phyloP scores from a whole-genome alignment of 805 yeast genomes.

The Kazachstania psychrophila region DNA sequence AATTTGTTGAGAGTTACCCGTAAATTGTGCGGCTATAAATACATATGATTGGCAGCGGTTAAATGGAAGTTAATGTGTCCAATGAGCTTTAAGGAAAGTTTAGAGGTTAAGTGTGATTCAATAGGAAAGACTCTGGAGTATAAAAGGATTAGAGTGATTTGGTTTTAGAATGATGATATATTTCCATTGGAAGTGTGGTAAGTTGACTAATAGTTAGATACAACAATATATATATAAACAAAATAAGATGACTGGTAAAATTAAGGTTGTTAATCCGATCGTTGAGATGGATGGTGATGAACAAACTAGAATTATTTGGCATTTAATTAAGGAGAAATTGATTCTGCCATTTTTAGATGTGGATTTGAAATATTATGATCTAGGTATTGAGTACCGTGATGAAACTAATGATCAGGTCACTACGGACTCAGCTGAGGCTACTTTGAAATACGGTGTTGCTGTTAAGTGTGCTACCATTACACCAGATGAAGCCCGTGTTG shows the following conservation, averaged over 20 bases:
- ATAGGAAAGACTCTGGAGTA: too few relatives aligned
- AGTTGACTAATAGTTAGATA: neutral
- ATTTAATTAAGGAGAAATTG: conserved; percentile 75
- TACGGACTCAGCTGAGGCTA: conserved; percentile 81
- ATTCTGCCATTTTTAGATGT: conserved; percentile 78
- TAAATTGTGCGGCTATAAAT: too few relatives aligned
- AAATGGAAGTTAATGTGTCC: too few relatives aligned
- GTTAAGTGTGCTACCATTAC: conserved; percentile 97
- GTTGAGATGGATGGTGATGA: conserved; percentile 98
- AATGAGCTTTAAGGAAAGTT: too few relatives aligned
- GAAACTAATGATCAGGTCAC: conserved; percentile 84
- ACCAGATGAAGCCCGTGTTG: conserved; percentile 93
- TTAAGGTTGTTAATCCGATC: conserved; percentile 76
- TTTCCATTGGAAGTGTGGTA: neutral
- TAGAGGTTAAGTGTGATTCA: too few relatives aligned
- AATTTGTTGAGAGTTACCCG: too few relatives aligned
- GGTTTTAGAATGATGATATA: too few relatives aligned
- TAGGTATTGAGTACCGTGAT: conserved; percentile 81
- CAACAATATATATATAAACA: neutral
- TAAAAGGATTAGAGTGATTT: neutral
- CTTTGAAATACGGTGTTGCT: conserved; percentile 80
- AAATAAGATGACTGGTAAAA: conserved; percentile 34
- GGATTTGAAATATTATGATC: conserved; percentile 85
- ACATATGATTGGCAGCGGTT: too few relatives aligned
- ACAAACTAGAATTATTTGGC: conserved; percentile 95